Evolutionary conservation across 345 rosid genomes (phyloP).

Genomic region (Eutrema japonicum): DNA sequence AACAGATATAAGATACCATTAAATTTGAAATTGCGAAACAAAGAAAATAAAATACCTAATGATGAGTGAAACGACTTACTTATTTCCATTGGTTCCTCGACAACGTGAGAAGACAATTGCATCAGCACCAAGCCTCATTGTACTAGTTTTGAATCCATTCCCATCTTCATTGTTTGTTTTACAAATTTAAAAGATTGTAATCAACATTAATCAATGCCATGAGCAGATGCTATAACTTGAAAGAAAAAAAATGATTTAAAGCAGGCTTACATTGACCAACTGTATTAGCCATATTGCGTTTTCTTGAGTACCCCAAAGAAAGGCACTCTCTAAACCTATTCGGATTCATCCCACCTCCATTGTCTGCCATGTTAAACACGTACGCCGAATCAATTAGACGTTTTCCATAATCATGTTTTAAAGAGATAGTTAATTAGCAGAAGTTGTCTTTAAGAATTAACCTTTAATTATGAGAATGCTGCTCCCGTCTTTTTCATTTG

Average conservation of each 20-base stretch:
- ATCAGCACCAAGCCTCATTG: constrained; percentile 94
- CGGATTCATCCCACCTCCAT: constrained; percentile 85
- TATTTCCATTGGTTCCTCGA: constrained; percentile 48
- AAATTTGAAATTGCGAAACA: not conserved
- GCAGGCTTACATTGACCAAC: constrained; percentile 76
- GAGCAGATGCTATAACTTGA: not conserved
- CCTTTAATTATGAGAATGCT: constrained; percentile 37
- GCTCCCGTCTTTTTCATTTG: constrained; percentile 47
- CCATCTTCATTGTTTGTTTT: constrained; percentile 58
- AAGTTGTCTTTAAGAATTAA: not conserved
- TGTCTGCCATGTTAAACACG: constrained; percentile 49
- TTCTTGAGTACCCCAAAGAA: constrained; percentile 84
- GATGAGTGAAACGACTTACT: constrained; percentile 38
- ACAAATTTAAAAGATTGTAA: constrained; percentile 2
- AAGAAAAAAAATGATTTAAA: not conserved
- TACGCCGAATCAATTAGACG: not conserved
- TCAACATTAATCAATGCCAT: not conserved
- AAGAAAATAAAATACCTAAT: not conserved
- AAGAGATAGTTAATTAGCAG: not conserved
- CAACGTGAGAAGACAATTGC: constrained; percentile 75
- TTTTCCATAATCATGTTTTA: not conserved
- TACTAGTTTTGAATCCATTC: constrained; percentile 85
- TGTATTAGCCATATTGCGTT: constrained; percentile 67
- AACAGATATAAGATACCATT: constrained; percentile 12
- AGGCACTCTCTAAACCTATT: constrained; percentile 72